Conservation (phyloP, 2,329 filamentous ascomycete genomes). For the Parascedosporium putredinis region DNA sequence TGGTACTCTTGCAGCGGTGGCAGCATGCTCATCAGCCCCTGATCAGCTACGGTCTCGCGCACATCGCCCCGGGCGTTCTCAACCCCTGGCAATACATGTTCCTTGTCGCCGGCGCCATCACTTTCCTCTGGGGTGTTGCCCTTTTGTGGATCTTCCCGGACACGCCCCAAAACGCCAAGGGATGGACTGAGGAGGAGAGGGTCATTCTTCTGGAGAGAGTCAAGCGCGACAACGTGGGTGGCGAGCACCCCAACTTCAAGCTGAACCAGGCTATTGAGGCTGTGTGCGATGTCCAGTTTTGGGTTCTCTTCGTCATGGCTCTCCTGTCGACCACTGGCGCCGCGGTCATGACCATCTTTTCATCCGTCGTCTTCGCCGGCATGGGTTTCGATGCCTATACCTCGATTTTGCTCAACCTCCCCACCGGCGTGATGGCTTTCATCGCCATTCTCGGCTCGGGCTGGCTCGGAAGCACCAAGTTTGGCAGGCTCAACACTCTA, state of each 20-base stretch:
- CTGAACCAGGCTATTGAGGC: slow-evolving; percentile 43
- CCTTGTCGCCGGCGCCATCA: slow-evolving; percentile 14
- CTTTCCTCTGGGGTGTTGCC: slow-evolving; percentile 11
- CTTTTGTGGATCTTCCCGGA: slow-evolving; percentile 11
- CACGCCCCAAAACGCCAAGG: slow-evolving; percentile 10
- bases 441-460: slow-evolving; percentile 20
- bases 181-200: slow-evolving; percentile 19
- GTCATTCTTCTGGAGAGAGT: slow-evolving; percentile 43
- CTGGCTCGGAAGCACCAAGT: slow-evolving; percentile 16
- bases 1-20: slow-evolving; percentile 9
- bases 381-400: slow-evolving; percentile 23
- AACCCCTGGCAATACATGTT: slow-evolving; percentile 15
- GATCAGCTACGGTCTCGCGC: slow-evolving; percentile 23
- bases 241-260: slow-evolving; percentile 35
- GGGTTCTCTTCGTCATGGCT: slow-evolving; percentile 19
- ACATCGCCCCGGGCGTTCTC: slow-evolving; percentile 15
- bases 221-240: slow-evolving; percentile 33
- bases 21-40: slow-evolving; percentile 18
- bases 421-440: slow-evolving; percentile 21
- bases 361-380: slow-evolving; percentile 22
- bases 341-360: slow-evolving; percentile 20
- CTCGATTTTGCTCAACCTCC: slow-evolving; percentile 23
- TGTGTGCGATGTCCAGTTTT: slow-evolving; percentile 29
- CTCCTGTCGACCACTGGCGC: slow-evolving; percentile 20
- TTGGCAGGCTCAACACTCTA: slow-evolving; percentile 18